Conservation (phyloP, 2,329 filamentous ascomycete genomes). For the Pleomassaria siparia region DNA sequence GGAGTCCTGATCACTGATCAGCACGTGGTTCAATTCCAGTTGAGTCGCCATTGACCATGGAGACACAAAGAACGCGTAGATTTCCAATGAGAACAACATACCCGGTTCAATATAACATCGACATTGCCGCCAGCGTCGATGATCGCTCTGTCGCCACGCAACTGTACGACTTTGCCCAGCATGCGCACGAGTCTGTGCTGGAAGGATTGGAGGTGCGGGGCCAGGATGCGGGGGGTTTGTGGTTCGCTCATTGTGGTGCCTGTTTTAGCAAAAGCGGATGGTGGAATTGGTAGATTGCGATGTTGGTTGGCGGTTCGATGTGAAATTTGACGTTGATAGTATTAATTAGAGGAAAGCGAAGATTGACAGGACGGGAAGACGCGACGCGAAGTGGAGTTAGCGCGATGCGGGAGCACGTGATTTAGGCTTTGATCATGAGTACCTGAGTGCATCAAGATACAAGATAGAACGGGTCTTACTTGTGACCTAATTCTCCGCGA, state of each 20-base stretch:
- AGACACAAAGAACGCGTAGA: neutral
- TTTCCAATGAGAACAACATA: slow-evolving; percentile 45
- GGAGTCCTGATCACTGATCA: slow-evolving; percentile 58
- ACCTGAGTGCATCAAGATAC: neutral
- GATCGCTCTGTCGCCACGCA: slow-evolving; percentile 77
- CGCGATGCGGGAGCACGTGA: slow-evolving; percentile 1
- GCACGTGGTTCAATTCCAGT: neutral
- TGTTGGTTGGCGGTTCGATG: neutral
- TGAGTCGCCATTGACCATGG: no score
- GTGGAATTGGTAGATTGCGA: neutral
- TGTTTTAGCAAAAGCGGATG: neutral
- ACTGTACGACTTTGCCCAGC: slow-evolving; percentile 78
- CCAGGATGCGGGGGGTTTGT: slow-evolving; percentile 77
- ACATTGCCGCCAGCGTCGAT: slow-evolving; percentile 79
- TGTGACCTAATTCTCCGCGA: no score
- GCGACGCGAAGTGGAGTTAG: neutral
- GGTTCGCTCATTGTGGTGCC: slow-evolving; percentile 33
- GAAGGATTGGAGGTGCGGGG: slow-evolving; percentile 76
- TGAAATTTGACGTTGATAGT: no score
- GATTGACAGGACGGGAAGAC: no score
- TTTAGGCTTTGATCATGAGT: neutral
- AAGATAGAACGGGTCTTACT: no score
- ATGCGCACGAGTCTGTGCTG: slow-evolving; percentile 73
- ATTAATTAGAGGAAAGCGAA: no score
- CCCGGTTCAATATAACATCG: slow-evolving; percentile 71